A percentile compares a stretch with the other conserved stretches of the same genome.
phyloP scores from a whole-genome alignment of 75 land plant genomes.

The Selaginella moellendorffii region DNA sequence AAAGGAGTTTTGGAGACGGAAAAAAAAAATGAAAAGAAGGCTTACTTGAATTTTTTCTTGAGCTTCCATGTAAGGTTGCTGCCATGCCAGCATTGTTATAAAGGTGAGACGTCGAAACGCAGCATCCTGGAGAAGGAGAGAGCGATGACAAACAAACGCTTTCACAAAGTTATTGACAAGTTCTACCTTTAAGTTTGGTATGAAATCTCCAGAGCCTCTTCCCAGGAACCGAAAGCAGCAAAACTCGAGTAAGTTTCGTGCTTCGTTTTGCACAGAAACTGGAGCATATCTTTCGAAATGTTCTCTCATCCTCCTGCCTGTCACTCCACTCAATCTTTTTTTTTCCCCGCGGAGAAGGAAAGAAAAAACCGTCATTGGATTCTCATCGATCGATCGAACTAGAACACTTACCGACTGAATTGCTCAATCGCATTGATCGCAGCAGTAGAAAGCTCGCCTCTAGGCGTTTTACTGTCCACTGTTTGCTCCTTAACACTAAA shows the following conservation, averaged over 20 bases:
- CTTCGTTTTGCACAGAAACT: conserved; percentile 39
- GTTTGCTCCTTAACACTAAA: conserved; percentile 16
- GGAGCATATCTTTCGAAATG: conserved; percentile 60
- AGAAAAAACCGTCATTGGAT: neutral
- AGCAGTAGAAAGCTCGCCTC: conserved; percentile 53
- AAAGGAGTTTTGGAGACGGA: neutral
- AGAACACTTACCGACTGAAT: conserved; percentile 47
- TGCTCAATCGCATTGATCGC: conserved; percentile 71
- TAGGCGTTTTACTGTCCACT: conserved; percentile 32
- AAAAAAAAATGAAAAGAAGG: neutral
- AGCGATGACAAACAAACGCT: neutral
- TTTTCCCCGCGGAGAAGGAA: neutral
- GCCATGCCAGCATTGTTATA: conserved; percentile 89
- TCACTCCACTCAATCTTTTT: conserved; percentile 70
- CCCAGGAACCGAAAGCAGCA: conserved; percentile 75
- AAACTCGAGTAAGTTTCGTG: conserved; percentile 66
- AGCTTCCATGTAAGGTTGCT: conserved; percentile 50
- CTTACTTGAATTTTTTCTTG: conserved; percentile 8
- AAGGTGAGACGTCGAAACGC: conserved; percentile 73
- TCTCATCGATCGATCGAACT: neutral
- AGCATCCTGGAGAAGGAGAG: conserved; percentile 44
- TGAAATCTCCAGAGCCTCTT: conserved; percentile 41
- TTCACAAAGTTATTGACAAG: neutral
- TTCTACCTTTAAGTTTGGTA: conserved; percentile 57
- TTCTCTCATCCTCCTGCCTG: conserved; percentile 72